A percentile compares a stretch with the other conserved stretches of the same genome.
These are phyloP conservation scores for Solanum chacoense DNA, from an alignment of 305 asterid species.

Conservation along the genomic window DNA sequence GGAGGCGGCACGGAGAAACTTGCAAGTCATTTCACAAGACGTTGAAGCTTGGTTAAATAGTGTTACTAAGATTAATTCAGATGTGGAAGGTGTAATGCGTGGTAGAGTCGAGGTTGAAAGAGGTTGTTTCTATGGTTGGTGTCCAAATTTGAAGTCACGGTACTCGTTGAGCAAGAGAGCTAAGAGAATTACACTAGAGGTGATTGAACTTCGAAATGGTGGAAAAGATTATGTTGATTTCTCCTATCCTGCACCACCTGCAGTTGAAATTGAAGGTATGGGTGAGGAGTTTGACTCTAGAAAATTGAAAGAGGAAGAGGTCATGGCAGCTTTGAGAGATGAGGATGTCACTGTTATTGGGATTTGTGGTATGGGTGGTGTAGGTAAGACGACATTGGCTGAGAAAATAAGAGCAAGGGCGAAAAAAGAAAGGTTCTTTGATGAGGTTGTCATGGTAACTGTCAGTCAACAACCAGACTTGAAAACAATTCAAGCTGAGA, in stretches of 20 bases:
- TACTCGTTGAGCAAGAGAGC: neutral
- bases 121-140: neutral
- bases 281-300: neutral
- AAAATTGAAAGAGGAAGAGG: neutral
- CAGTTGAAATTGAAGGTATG: neutral
- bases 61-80: neutral
- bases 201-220: neutral
- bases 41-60: neutral
- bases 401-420: neutral
- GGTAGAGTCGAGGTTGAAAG: neutral
- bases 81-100: neutral
- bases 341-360: neutral
- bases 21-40: neutral
- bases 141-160: neutral
- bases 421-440: neutral
- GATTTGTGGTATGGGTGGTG: neutral
- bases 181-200: neutral
- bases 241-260: neutral
- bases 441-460: neutral
- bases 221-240: neutral
- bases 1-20: neutral
- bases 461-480: neutral
- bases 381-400: neutral
- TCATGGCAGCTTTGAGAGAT: neutral
- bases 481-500: neutral